phyloP scores from a whole-genome alignment of 2,329 filamentous ascomycete species.

The Phyllachora maydis region DNA sequence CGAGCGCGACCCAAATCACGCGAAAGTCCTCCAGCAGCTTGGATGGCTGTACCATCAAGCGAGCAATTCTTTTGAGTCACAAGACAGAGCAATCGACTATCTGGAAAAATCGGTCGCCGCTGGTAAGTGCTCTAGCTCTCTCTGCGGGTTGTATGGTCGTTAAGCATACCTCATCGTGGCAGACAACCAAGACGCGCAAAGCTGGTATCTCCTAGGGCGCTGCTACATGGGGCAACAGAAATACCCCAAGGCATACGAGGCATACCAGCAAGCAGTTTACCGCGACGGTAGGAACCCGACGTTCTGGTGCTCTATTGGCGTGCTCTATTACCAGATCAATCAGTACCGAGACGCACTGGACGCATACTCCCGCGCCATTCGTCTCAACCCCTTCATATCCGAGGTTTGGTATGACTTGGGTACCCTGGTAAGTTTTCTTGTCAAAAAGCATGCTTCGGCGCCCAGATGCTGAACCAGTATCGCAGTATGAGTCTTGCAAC shows the following conservation, averaged over 20 bases:
- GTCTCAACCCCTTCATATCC: constrained; percentile 92
- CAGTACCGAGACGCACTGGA: constrained; percentile 96
- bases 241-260: constrained; percentile 95
- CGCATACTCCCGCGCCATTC: constrained; percentile 90
- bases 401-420: constrained; percentile 99
- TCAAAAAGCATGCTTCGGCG: too few relatives aligned
- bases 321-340: constrained; percentile 98
- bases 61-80: constrained; percentile 73
- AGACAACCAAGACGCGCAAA: constrained; percentile 92
- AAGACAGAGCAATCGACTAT: constrained; percentile 93
- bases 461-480: too few relatives aligned
- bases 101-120: constrained; percentile 90
- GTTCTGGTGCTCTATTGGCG: constrained; percentile 98
- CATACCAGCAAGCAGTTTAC: constrained; percentile 96
- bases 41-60: constrained; percentile 97
- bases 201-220: constrained; percentile 92
- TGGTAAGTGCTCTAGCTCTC: constrained; percentile 33
- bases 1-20: constrained; percentile 86
- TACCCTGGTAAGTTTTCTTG: constrained; percentile 51
- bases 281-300: constrained; percentile 94
- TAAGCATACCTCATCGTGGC: constrained; percentile 13
- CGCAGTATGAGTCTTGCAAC: constrained; percentile 97
- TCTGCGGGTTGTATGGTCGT: constrained; percentile 3
- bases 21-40: constrained; percentile 93
- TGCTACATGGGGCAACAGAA: constrained; percentile 99